Base-by-base conservation (phyloP, 768 basidiomycete genomes). In the Stropharia rugosoannulata region DNA sequence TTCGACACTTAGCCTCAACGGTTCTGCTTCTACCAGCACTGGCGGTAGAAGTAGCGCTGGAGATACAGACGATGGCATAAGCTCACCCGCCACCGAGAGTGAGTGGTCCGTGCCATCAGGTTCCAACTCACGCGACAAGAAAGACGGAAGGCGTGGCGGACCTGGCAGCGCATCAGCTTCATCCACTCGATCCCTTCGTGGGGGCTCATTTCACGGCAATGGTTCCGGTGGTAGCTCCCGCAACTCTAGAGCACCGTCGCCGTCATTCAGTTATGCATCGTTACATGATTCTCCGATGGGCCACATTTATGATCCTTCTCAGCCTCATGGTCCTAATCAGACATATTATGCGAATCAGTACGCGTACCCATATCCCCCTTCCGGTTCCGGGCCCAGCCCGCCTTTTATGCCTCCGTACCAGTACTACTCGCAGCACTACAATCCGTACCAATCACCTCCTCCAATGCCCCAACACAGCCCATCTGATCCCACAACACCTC, bases 31-130 rank as follows among this genome's bases (percentile, higher is more conserved):
- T 29, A 72, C 73, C 12, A 77, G 71, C 56, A 72, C 66, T 54
- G 74, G 73, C 16, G 84, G 80, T 51, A 74, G 79, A 27, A 87
- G 86, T 62, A 86, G 84, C 59, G 68, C 76, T 43, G 85, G 81
- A 43, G 88, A 89, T 63, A 69, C 80, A 8, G 89, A 90, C 54
- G 90, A 90, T 57, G 77, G 82, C 13, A 78, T 75, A 22, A 86
- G 86, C 64, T 88, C 86, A 6, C 87, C 86, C 35, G 80, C 87
- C 5, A 90, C 89, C 15, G 90, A 93, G 70, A 90, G 89, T 68
- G 90, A 92, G 70, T 90, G 87, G 82, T 90, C 90, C 8, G 74
- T 67, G 15, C 74, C 77, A 38, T 71, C 75, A 16, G 82, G 75
- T 2, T 78, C 82, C 5, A 74, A 75, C 49, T 69, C 75, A 38